Base-by-base conservation (phyloP, 2,329 filamentous ascomycete species). In the Trichoderma citrinoviride region DNA sequence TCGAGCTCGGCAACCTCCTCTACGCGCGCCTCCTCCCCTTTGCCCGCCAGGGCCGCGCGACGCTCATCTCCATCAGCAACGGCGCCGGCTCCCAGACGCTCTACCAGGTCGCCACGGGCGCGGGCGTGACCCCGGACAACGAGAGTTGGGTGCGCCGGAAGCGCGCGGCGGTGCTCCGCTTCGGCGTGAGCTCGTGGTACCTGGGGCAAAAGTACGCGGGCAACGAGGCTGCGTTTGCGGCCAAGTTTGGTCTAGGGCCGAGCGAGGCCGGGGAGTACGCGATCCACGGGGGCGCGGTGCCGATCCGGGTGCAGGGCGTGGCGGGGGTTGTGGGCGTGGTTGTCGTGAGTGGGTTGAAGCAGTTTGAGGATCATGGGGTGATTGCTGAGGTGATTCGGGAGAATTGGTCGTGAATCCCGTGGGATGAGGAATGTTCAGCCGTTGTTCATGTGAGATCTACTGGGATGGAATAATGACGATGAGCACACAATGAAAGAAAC, bases 211-310 rank as follows among this genome's bases (percentile, higher is more conserved):
- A 91, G 78, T 87, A 87, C 68, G 73, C 72, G 1, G 85, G 85
- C 12, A 83, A 92, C 67, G 88, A 92, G 77, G 79, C 73, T 25
- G 79, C 78, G 3, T 93, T 94, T 75, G 82, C 82, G 46, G 80
- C 81, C 37, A 89, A 90, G 73, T 90, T 85, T 72, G 87, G 83
- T 40, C 78, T 93, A 71, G 82, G 84, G 6, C 77, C 79, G 46
- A 83, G 82, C 56, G 80, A 81, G 17, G 83, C 82, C 2, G 81
- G 82, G 61, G 80, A 85, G 37, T 94, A 90, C 79, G 90, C 90
- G 1, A 90, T 93, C 67, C 90, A 93, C 75, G 91, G 91, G 0
- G 91, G 91, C 23, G 91, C 83, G 0, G 86, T 91, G 68, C 91
- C 91, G 0, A 83, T 94, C 37, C 82, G 86, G 7, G 90, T 94